These are phyloP conservation scores for Salinomyces thailandicus DNA, from an alignment of 2,329 filamentous ascomycete species.

Conservation along the genomic window DNA sequence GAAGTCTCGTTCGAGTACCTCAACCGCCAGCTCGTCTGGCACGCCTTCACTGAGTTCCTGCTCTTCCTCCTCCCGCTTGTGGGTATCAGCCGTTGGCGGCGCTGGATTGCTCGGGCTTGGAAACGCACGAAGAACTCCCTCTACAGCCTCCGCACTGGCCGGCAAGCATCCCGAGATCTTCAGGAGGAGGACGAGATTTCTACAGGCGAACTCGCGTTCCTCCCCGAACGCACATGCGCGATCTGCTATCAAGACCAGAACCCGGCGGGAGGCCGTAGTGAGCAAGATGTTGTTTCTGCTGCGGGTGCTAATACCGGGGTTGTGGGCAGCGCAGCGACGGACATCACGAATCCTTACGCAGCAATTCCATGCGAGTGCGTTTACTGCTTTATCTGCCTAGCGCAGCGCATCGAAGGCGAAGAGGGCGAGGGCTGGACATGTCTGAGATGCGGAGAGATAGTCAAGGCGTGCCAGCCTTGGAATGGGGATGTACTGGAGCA, in stretches of 20 bases:
- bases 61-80: constrained; percentile 94
- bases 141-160: constrained; percentile 32
- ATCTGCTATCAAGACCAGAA: constrained; percentile 97
- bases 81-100: constrained; percentile 82
- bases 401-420: constrained; percentile 77
- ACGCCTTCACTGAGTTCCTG: constrained; percentile 98
- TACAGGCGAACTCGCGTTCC: constrained; percentile 59
- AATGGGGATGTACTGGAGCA: constrained; percentile 64
- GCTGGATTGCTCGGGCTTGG: constrained; percentile 83
- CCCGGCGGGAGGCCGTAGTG: constrained; percentile 49
- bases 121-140: constrained; percentile 60
- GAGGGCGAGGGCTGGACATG: constrained; percentile 93
- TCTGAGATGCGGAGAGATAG: constrained; percentile 71
- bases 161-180: constrained; percentile 31
- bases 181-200: constrained; percentile 35
- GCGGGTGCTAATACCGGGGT: constrained; percentile 51
- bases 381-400: constrained; percentile 95
- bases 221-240: constrained; percentile 88
- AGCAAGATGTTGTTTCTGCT: constrained; percentile 66
- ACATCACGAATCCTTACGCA: constrained; percentile 94
- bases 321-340: constrained; percentile 77
- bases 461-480: constrained; percentile 86
- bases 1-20: constrained; percentile 97
- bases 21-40: constrained; percentile 96
- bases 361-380: constrained; percentile 79